Conservation (phyloP, 352 stramenopile genomes). For the Saprolegnia diclina region DNA sequence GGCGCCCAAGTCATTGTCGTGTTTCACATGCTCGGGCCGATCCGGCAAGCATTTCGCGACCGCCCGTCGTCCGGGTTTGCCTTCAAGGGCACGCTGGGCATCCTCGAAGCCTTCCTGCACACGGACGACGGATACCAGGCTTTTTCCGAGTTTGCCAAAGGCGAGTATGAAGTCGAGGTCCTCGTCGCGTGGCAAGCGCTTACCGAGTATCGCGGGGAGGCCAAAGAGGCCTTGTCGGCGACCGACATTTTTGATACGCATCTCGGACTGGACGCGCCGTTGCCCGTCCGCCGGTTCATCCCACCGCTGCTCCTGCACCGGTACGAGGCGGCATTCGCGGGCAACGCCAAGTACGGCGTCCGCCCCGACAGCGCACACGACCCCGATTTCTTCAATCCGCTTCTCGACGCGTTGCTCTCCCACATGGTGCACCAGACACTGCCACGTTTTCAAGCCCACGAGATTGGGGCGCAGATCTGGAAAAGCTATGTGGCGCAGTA, state of each 20-base stretch:
- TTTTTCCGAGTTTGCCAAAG: conserved; percentile 17
- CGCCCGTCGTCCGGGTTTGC: not conserved
- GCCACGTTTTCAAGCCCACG: conserved; percentile 17
- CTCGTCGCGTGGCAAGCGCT: conserved; percentile 9
- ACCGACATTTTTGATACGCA: conserved; percentile 7
- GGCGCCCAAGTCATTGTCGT: conserved; percentile 1
- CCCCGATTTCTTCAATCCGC: conserved; percentile 8
- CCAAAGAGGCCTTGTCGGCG: not conserved
- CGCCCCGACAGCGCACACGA: not conserved
- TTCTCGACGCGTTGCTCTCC: not conserved
- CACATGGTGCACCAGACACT: conserved; percentile 2
- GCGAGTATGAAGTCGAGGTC: conserved; percentile 8
- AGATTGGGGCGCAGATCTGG: conserved; percentile 2
- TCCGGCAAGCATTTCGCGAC: not conserved
- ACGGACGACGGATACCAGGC: conserved; percentile 1
- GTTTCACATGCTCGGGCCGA: conserved; percentile 9
- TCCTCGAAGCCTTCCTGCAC: conserved; percentile 22
- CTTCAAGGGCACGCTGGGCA: conserved; percentile 14
- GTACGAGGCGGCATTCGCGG: conserved; percentile 16
- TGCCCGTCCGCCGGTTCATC: not conserved
- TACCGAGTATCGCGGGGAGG: not conserved
- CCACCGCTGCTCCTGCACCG: not conserved
- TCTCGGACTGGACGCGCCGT: conserved; percentile 2
- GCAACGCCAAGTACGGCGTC: conserved; percentile 29
- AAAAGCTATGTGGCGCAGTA: conserved; percentile 10